Percentiles rank a stretch among this genome's conserved stretches.
Conservation (phyloP, 2,329 filamentous ascomycete genomes). For the Aquanectria penicillioides region DNA sequence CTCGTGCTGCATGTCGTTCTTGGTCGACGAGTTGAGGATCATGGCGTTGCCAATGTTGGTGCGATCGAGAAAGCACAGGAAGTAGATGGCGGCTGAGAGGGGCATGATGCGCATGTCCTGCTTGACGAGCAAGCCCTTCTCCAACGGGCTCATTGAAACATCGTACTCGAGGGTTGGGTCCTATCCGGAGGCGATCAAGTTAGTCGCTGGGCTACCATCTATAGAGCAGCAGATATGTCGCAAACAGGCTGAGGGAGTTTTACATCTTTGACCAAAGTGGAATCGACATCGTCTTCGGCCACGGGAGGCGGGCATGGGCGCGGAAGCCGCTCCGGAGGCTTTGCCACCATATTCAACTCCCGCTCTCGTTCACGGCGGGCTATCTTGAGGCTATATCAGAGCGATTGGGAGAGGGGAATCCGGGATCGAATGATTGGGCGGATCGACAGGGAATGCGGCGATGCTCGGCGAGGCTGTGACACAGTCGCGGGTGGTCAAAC, state of each 20-base stretch:
- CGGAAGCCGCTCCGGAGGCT: conserved; percentile 29
- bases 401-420: conserved; percentile 3
- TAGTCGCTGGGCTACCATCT: conserved; percentile 25
- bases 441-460: conserved; percentile 4
- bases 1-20: conserved; percentile 70
- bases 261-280: conserved; percentile 39
- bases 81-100: conserved; percentile 70
- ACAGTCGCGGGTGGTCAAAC: neutral
- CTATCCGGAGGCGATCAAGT: conserved; percentile 21
- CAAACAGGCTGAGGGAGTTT: neutral
- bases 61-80: conserved; percentile 74
- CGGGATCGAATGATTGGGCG: conserved; percentile 6
- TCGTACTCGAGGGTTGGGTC: conserved; percentile 32
- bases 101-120: conserved; percentile 73
- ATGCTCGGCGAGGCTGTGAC: neutral
- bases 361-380: conserved; percentile 22
- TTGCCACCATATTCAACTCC: conserved; percentile 29
- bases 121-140: conserved; percentile 60
- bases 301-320: conserved; percentile 40
- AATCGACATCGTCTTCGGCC: conserved; percentile 40
- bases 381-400: conserved; percentile 5
- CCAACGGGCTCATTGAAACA: conserved; percentile 40
- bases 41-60: conserved; percentile 77
- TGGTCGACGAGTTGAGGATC: conserved; percentile 68
- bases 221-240: neutral